These are phyloP conservation scores for Schizosaccharomyces versatilis DNA, from an alignment of 1,139 yeast genomes.

Conservation along the genomic window DNA sequence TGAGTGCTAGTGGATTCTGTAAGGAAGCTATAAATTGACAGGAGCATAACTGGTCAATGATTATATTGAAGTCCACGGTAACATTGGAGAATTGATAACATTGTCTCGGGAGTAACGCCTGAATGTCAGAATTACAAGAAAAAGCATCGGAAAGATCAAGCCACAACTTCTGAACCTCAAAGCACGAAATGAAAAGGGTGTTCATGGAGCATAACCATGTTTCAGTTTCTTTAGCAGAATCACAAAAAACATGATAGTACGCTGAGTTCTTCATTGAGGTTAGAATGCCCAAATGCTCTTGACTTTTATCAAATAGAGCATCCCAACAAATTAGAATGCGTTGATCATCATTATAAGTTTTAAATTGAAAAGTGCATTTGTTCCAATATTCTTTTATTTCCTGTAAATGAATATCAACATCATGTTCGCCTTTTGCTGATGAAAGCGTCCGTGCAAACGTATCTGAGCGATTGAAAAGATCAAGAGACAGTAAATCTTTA, in stretches of 20 bases:
- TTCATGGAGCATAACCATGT: slow-evolving; percentile 31
- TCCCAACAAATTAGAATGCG: slow-evolving; percentile 53
- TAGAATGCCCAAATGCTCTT: slow-evolving; percentile 40
- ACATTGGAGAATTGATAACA: slow-evolving; percentile 42
- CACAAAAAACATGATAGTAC: slow-evolving; percentile 39
- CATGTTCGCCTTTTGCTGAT: slow-evolving; percentile 53
- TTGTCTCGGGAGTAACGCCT: slow-evolving; percentile 45
- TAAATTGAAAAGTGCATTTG: slow-evolving; percentile 29
- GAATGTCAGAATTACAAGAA: slow-evolving; percentile 32
- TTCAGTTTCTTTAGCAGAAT: slow-evolving; percentile 35
- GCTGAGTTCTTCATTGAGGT: slow-evolving; percentile 55
- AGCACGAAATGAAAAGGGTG: slow-evolving; percentile 44
- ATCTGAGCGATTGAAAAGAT: slow-evolving; percentile 27
- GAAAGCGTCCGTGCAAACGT: slow-evolving; percentile 30
- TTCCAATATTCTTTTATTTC: slow-evolving; percentile 23
- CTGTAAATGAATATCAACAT: slow-evolving; percentile 32
- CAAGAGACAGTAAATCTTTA: slow-evolving; percentile 42
- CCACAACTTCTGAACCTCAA: slow-evolving; percentile 80
- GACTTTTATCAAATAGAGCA: slow-evolving; percentile 33
- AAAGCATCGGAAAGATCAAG: slow-evolving; percentile 66
- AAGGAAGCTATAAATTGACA: slow-evolving; percentile 36
- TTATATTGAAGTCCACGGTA: slow-evolving; percentile 35
- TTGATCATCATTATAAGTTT: slow-evolving; percentile 32
- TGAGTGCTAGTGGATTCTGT: slow-evolving; percentile 32
- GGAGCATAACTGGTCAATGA: slow-evolving; percentile 32